Conservation (phyloP, 192 early-diverging fungal genomes). For the Backusella westeae region DNA sequence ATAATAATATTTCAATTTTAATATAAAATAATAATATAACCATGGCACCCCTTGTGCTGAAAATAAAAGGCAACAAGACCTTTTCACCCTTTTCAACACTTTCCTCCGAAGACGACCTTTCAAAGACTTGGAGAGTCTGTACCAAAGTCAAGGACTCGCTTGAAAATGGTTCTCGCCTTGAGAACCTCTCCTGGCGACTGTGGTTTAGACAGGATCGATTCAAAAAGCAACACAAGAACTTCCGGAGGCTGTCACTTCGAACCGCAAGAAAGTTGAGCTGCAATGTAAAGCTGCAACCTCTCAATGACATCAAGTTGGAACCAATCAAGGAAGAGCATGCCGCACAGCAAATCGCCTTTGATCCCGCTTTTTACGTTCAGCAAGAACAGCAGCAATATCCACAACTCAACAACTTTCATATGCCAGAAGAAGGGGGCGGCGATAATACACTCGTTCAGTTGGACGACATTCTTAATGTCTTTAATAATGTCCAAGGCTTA, state of each 20-base stretch:
- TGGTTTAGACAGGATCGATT: constrained; percentile 57
- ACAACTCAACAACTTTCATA: background rate
- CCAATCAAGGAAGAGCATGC: background rate
- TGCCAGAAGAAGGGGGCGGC: constrained; percentile 16
- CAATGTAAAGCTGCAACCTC: background rate
- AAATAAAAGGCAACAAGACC: constrained; percentile 72
- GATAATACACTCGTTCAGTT: background rate
- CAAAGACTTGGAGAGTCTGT: constrained; percentile 76
- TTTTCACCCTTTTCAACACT: constrained; percentile 74
- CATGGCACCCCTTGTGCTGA: constrained; percentile 69
- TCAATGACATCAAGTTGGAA: background rate
- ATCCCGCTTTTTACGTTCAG: background rate
- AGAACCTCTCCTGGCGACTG: constrained; percentile 86
- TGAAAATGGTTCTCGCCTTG: constrained; percentile 79
- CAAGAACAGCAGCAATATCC: background rate
- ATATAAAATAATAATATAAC: background rate
- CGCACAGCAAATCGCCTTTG: background rate
- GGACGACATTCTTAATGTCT: constrained; percentile 3
- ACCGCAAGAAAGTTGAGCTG: constrained; percentile 6
- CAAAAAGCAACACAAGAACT: background rate
- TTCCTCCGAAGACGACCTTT: constrained; percentile 72
- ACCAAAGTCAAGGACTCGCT: constrained; percentile 85
- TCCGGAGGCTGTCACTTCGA: background rate
- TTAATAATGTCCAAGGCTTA: background rate
- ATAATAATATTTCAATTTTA: background rate